phyloP scores from a whole-genome alignment of 1,284 basidiomycete genomes.

The Malassezia yamatoensis region DNA sequence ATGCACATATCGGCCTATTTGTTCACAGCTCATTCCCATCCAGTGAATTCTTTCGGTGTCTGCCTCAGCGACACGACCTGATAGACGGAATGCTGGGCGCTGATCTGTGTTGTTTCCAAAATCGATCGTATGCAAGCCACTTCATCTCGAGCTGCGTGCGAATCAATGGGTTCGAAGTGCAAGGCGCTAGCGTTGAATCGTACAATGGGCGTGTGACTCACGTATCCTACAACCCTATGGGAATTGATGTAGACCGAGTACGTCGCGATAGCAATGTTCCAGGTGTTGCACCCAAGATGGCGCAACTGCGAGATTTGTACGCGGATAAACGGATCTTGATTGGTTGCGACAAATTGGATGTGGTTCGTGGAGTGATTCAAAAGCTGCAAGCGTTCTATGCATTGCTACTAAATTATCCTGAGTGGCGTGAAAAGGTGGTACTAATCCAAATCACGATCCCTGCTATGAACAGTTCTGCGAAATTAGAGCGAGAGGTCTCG shows the following conservation, averaged over 20 bases:
- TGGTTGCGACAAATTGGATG: conserved; percentile 95
- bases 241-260: conserved; percentile 88
- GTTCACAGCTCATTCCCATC: conserved; percentile 95
- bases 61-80: conserved; percentile 76
- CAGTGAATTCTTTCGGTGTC: conserved; percentile 86
- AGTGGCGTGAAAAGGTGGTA: conserved; percentile 80
- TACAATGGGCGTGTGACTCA: conserved; percentile 75
- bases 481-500: conserved; percentile 83
- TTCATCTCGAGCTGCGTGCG: conserved; percentile 89
- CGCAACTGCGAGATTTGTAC: conserved; percentile 73
- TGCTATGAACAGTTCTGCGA: conserved; percentile 82
- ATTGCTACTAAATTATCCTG: conserved; percentile 80
- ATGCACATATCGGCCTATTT: conserved; percentile 74
- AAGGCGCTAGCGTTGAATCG: conserved; percentile 67
- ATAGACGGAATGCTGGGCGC: conserved; percentile 96
- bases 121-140: conserved; percentile 91
- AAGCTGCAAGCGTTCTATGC: conserved; percentile 96
- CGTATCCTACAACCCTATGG: conserved; percentile 86
- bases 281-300: conserved; percentile 77
- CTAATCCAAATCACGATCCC: conserved; percentile 79
- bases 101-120: conserved; percentile 88
- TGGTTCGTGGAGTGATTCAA: conserved; percentile 92
- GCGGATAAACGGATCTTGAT: conserved; percentile 97
- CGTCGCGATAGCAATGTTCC: conserved; percentile 67
- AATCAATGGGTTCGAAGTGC: conserved; percentile 88